Percentiles rank a stretch among this genome's conserved stretches.
Conservation (phyloP, 176 grass and related monocot genomes). For the Thinopyrum elongatum region DNA sequence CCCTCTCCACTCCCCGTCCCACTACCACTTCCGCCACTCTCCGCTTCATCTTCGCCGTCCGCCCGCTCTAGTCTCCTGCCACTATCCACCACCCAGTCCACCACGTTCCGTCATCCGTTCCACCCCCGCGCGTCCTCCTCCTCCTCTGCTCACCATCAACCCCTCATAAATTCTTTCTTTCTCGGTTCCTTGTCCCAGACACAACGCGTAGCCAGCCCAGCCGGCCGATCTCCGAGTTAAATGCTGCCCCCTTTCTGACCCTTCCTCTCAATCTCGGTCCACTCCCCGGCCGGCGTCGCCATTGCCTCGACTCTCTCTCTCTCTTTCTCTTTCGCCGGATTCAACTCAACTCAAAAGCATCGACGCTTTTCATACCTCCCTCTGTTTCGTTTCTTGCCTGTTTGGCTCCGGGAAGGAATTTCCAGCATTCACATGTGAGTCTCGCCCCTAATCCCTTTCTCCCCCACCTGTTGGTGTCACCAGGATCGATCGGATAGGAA, state of each 20-base stretch:
- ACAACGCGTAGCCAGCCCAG: background rate
- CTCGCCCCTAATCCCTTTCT: background rate
- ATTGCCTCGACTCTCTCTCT: background rate
- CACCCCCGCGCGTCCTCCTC: no score
- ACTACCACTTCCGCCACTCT: background rate
- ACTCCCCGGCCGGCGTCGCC: background rate
- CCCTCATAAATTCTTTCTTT: background rate
- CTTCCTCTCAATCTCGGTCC: no score
- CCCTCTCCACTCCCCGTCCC: no score
- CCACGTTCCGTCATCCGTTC: background rate
- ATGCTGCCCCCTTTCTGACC: background rate
- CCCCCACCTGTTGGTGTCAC: background rate
- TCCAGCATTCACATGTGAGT: conserved; percentile 13
- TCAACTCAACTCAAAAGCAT: background rate
- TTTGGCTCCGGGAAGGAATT: conserved; percentile 11
- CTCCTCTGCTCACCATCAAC: no score
- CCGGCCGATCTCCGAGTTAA: background rate
- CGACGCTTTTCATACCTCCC: background rate
- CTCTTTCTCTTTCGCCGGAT: background rate
- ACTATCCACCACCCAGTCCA: background rate
- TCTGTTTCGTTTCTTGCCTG: conserved; percentile 10
- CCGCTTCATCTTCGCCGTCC: no score
- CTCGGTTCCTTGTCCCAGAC: background rate
- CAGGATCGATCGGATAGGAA: background rate
- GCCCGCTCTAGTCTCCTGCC: no score